phyloP scores from a whole-genome alignment of 139 green algal species.

The Limnomonas spitsbergensis region DNA sequence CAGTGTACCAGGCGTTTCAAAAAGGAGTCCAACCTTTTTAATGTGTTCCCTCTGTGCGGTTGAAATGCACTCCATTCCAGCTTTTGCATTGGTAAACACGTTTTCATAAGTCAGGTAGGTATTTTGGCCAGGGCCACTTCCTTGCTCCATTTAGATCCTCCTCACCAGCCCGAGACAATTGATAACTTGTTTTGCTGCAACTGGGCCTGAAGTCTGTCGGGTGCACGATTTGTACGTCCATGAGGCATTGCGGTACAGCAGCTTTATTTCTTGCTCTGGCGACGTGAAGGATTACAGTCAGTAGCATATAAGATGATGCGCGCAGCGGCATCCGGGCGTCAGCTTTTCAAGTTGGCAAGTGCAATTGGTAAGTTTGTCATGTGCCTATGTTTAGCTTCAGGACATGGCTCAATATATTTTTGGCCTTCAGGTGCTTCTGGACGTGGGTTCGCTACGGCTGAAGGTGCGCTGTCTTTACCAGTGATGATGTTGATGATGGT shows the following conservation, averaged over 20 bases:
- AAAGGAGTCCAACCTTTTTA: too few species aligned
- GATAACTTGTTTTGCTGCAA: too few species aligned
- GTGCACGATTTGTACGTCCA: too few species aligned
- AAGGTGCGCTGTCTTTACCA: neutral
- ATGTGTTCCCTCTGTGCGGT: conserved; percentile 58
- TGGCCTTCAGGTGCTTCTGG: neutral
- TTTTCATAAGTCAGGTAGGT: conserved; percentile 36
- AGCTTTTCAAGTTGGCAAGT: conserved; percentile 1
- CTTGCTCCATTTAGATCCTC: too few species aligned
- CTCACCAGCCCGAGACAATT: too few species aligned
- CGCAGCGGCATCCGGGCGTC: neutral
- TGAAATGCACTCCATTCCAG: conserved; percentile 66
- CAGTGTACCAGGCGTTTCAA: too few species aligned
- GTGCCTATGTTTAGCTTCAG: neutral
- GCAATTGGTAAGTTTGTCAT: neutral
- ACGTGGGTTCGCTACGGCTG: neutral
- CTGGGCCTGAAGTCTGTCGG: too few species aligned
- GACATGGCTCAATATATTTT: neutral
- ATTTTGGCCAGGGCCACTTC: too few species aligned
- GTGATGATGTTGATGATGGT: neutral
- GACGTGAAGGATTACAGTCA: too few species aligned
- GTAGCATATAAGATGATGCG: conserved; percentile 9
- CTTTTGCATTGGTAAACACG: conserved; percentile 93
- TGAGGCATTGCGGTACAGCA: too few species aligned
- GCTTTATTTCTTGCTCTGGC: too few species aligned